Evolutionary conservation across 257 asterid genomes (phyloP).

Genomic region (Lithospermum erythrorhizon): DNA sequence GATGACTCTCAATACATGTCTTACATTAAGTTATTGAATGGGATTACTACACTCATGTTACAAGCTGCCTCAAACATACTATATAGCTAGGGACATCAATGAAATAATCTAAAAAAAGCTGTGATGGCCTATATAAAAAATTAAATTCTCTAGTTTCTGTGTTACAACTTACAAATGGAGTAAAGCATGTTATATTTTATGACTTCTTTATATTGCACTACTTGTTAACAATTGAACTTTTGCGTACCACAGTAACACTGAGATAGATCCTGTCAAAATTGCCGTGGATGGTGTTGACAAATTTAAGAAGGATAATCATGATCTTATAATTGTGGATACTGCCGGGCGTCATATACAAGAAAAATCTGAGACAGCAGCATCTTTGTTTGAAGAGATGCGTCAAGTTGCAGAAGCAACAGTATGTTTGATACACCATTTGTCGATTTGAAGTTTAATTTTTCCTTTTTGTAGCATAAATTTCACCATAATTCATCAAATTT

Average conservation of each 20-base stretch:
- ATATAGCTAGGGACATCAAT: neutral
- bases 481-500: conserved; percentile 6
- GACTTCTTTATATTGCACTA: neutral
- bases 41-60: neutral
- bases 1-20: neutral
- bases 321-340: conserved; percentile 88
- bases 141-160: too few relatives aligned
- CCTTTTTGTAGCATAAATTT: neutral
- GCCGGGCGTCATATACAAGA: conserved; percentile 99
- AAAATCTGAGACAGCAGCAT: too few relatives aligned
- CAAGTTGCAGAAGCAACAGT: conserved; percentile 97
- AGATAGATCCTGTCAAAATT: conserved; percentile 95
- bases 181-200: neutral
- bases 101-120: too few relatives aligned
- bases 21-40: neutral
- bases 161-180: neutral
- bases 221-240: neutral
- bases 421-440: conserved; percentile 3
- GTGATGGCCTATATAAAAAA: too few relatives aligned
- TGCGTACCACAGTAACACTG: conserved; percentile 64
- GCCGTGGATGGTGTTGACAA: conserved; percentile 93
- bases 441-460: conserved; percentile 3
- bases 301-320: conserved; percentile 84
- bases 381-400: conserved; percentile 98
- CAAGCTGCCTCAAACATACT: neutral